Base-by-base conservation (phyloP, 2,329 filamentous ascomycete species). In the Fusarium abutilonis region DNA sequence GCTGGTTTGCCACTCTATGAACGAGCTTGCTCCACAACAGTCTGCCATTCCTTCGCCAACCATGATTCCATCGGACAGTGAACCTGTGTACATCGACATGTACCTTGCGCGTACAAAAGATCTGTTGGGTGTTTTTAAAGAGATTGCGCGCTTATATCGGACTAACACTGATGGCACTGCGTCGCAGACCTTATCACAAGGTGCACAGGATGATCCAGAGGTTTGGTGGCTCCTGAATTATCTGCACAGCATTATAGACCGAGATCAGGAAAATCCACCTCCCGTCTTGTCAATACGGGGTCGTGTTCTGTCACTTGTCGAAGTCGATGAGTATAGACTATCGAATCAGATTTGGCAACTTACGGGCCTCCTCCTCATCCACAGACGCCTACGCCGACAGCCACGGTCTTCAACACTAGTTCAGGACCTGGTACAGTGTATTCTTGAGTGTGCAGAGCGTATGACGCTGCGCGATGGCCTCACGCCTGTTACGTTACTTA, bases 331-430 rank as follows among this genome's bases (percentile, higher is more conserved):
- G 32, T 63, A 64, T 13, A 55, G 62, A 2, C 2, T 64, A 1
- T 64, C 62, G 7, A 64, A 64, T 23, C 62, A 65, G 14, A 61
- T 64, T 6, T 64, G 62, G 62, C 62, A 64, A 10, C 48, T 65
- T 2, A 64, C 62, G 0, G 62, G 56, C 1, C 48, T 64, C 3
- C 61, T 64, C 0, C 44, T 64, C 1, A 64, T 64, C 9, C 62
- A 65, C 5, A 41, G 62, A 4, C 62, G 62, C n/a, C 26, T 64
- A 8, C 52, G 48, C 14, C 56, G 41, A 9, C 40, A 58, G 5
- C 58, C 44, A 1, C 53, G 61, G 2, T 65, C 61, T 0, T 65
- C 61, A 3, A 3, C 14, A 3, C 34, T 57, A 2, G 38, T 64
- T 1, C 62, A 64, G 11, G 34, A 45, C 6, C 47, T 64, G 1